Percentiles rank a stretch among this genome's conserved stretches.
Evolutionary conservation across 331 rosid genomes (phyloP).

Genomic region (Erythrophleum ivorense): DNA sequence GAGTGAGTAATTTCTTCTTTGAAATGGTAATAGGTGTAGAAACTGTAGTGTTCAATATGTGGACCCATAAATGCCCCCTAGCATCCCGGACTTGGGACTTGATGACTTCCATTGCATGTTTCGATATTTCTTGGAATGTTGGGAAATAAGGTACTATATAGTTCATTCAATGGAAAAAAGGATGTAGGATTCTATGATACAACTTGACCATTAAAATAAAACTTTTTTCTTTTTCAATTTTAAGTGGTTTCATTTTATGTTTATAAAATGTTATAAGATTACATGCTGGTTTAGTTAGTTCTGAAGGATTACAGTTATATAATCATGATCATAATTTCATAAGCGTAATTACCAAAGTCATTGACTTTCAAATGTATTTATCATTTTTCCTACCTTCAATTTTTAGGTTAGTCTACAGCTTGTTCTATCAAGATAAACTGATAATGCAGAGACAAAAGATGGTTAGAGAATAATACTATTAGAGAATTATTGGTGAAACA

Average conservation of each 20-base stretch:
- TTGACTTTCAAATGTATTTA: background rate
- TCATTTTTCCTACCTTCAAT: background rate
- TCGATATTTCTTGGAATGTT: background rate
- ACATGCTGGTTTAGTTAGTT: background rate
- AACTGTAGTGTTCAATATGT: background rate
- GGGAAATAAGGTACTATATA: background rate
- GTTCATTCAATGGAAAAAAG: background rate
- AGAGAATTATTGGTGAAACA: background rate
- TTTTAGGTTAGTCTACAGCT: background rate
- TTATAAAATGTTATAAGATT: background rate
- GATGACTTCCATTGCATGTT: background rate
- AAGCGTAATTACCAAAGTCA: background rate
- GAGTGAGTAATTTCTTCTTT: background rate
- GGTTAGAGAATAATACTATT: background rate
- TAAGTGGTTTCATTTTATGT: background rate
- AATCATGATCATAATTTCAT: background rate
- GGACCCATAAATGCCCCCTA: background rate
- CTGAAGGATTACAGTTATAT: background rate
- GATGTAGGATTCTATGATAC: background rate
- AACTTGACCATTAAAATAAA: background rate
- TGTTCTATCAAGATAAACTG: background rate
- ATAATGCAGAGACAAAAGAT: background rate
- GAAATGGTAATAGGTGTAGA: background rate
- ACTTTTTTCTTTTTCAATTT: background rate
- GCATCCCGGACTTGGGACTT: background rate